These are phyloP conservation scores for Candida qinlingensis DNA, from an alignment of 805 yeast species.

Conservation along the genomic window DNA sequence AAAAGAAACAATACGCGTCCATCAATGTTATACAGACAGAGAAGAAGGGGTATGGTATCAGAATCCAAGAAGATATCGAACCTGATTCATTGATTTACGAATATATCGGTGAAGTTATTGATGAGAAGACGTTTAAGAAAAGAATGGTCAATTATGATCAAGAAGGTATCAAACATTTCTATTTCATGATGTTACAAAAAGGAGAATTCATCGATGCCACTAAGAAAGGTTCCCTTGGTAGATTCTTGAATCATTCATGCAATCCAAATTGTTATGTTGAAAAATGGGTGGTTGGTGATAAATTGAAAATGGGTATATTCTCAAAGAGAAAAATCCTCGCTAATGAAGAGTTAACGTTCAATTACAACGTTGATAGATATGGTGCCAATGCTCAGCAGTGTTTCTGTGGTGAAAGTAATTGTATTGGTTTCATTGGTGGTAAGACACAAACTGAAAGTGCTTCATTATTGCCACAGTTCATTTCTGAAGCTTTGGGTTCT, in stretches of 20 bases:
- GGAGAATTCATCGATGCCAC: slow-evolving; percentile 96
- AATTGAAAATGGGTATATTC: slow-evolving; percentile 90
- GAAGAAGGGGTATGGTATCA: slow-evolving; percentile 83
- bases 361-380: slow-evolving; percentile 89
- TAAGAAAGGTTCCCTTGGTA: slow-evolving; percentile 75
- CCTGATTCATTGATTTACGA: slow-evolving; percentile 79
- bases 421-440: slow-evolving; percentile 93
- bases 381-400: slow-evolving; percentile 95
- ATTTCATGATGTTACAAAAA: slow-evolving; percentile 92
- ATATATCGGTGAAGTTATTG: slow-evolving; percentile 91
- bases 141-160: slow-evolving; percentile 73
- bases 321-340: slow-evolving; percentile 63
- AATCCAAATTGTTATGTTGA: slow-evolving; percentile 92
- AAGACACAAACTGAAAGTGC: slow-evolving; percentile 95
- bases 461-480: slow-evolving; percentile 71
- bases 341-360: slow-evolving; percentile 85
- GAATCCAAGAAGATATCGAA: slow-evolving; percentile 56
- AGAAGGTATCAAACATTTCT: slow-evolving; percentile 71
- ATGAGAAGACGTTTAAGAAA: slow-evolving; percentile 65
- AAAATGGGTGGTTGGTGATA: slow-evolving; percentile 94
- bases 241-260: slow-evolving; percentile 94
- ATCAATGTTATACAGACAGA: slow-evolving; percentile 84
- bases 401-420: slow-evolving; percentile 88
- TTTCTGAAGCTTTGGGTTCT: slow-evolving; percentile 84
- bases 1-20: slow-evolving; percentile 61